Base-by-base conservation (phyloP, 2,329 filamentous ascomycete species). In the Simplicillium sp. region DNA sequence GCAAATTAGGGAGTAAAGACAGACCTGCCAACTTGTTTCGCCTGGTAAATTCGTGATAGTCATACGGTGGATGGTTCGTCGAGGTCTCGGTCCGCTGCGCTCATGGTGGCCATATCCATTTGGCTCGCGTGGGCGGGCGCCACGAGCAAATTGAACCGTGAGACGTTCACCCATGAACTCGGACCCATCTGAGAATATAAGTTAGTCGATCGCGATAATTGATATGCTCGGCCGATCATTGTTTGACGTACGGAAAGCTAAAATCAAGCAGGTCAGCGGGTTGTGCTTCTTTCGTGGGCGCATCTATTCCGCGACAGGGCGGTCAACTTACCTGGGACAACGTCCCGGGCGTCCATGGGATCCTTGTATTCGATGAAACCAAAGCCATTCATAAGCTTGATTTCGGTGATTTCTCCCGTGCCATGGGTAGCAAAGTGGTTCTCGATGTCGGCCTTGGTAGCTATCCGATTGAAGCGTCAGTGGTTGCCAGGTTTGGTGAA, bases 1-100 rank as follows among this genome's bases (percentile, higher is more conserved):
- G 46, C 42, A 49, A 50, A 38, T 46, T 41, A 41, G 15, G 37
- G 44, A 40, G 51, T 61, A 63, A n/a, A n/a, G 71, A 85, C 92
- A 92, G 84, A 98, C 92, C 92, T 98, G 92, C 92, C 92, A 98
- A 80, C 89, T 96, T 75, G 92, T 98, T 75, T 97, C 90, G 70
- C 80, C 82, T 63, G 90, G 89, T 67, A 98, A 87, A 72, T 89
- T 90, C 73, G 86, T 85, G 60, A 98, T 94, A 66, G 90, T 84
- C 92, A 98, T 97, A 64, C 92, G 85, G 67, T 89, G 88, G 53
- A 88, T 82, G 53, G 92, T 98, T 64, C 92, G 88, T 60, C 92
- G 84, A 50, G 92, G 92, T 59, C 92, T 86, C 50, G 77, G 75
- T 48, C 73, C 67, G 41, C 65, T 67, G 53, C 77, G 73, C 55